phyloP scores from a whole-genome alignment of 176 grass and related monocot species.

The Typha latifolia region DNA sequence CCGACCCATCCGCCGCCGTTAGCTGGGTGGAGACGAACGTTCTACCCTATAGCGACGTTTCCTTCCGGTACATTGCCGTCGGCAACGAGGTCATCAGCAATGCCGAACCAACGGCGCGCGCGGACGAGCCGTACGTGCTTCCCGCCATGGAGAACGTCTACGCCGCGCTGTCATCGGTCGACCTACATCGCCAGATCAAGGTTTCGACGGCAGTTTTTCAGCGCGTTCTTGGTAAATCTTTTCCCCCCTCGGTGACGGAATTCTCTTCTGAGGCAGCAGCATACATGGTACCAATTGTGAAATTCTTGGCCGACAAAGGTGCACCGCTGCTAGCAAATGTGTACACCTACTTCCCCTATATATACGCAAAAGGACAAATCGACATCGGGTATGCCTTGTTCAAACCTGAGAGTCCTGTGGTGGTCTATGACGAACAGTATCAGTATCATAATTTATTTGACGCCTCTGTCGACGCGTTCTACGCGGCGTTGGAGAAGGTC shows the following conservation, averaged over 20 bases:
- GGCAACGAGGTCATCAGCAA: slow-evolving; percentile 84
- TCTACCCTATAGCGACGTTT: slow-evolving; percentile 40
- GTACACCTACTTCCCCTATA: slow-evolving; percentile 58
- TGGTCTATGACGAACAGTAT: no score
- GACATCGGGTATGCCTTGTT: slow-evolving; percentile 63
- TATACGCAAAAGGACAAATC: no score
- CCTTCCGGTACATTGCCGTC: slow-evolving; percentile 59
- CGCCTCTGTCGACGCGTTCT: slow-evolving; percentile 40
- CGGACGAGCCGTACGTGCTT: slow-evolving; percentile 35
- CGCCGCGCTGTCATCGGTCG: slow-evolving; percentile 31
- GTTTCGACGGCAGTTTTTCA: slow-evolving; percentile 64
- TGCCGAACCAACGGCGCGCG: no score
- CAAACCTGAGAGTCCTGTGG: no score
- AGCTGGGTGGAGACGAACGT: slow-evolving; percentile 42
- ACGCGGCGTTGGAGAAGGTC: slow-evolving; percentile 32
- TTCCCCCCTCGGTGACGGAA: slow-evolving; percentile 55
- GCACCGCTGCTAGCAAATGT: slow-evolving; percentile 57
- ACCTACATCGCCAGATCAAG: slow-evolving; percentile 19
- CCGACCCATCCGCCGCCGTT: slow-evolving; percentile 22
- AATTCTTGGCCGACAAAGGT: slow-evolving; percentile 36
- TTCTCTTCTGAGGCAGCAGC: slow-evolving; percentile 46
- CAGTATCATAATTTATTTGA: no score
- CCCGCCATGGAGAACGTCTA: slow-evolving; percentile 70
- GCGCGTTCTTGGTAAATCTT: slow-evolving; percentile 39
- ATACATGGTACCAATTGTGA: slow-evolving; percentile 26